A percentile compares a stretch with the other conserved stretches of the same genome.
These are phyloP conservation scores for Colletotrichum endophyticum DNA, from an alignment of 2,329 filamentous ascomycete species.

Conservation along the genomic window DNA sequence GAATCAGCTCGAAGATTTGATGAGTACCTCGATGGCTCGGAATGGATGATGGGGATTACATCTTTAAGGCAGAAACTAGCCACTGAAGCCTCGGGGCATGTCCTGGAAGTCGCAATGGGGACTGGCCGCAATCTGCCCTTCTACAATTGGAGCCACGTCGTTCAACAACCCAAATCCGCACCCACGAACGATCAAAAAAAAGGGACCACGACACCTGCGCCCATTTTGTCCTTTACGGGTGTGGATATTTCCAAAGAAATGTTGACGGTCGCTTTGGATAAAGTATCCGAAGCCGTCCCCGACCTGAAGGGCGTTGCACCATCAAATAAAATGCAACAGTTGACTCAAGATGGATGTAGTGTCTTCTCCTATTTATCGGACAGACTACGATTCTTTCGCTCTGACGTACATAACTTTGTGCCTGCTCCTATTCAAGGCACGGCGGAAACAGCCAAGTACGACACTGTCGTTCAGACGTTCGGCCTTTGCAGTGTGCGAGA, in stretches of 20 bases:
- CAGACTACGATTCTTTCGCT: constrained; percentile 52
- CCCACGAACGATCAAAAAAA: background rate
- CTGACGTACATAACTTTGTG: constrained; percentile 51
- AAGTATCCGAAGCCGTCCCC: constrained; percentile 50
- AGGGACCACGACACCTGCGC: background rate
- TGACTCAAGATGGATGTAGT: background rate
- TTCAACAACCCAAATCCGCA: background rate
- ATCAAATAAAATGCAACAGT: background rate
- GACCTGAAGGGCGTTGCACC: constrained; percentile 35
- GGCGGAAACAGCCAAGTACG: constrained; percentile 26
- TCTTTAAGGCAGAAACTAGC: constrained; percentile 55
- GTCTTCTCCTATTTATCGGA: constrained; percentile 38
- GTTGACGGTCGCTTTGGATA: constrained; percentile 60
- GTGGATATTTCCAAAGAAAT: constrained; percentile 66
- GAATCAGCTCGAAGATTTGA: constrained; percentile 62
- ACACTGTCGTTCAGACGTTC: constrained; percentile 53
- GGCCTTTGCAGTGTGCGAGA: constrained; percentile 67
- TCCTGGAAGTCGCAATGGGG: constrained; percentile 67
- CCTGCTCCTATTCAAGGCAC: constrained; percentile 35
- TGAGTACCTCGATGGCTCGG: constrained; percentile 59
- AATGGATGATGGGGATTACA: constrained; percentile 62
- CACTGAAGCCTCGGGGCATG: constrained; percentile 54
- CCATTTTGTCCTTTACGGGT: constrained; percentile 62
- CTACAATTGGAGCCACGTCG: constrained; percentile 54
- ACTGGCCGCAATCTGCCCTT: constrained; percentile 66